Base-by-base conservation (phyloP, 225 moss, liverwort and hornwort genomes). In the Sphagnum contortum region DNA sequence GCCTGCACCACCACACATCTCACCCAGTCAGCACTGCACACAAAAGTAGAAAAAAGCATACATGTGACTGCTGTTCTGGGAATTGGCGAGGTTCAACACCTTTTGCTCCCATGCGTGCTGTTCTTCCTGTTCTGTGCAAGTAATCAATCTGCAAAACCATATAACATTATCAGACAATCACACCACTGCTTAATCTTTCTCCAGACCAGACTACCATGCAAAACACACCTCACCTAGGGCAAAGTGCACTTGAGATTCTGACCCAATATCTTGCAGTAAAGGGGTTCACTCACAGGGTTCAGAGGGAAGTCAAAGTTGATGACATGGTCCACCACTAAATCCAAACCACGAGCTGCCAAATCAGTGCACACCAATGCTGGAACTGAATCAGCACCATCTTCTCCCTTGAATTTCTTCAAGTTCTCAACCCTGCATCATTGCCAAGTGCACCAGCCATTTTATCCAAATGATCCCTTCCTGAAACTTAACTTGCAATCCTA, bases 231-330 rank as follows among this genome's bases (percentile, higher is more conserved):
- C 29, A 29, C 29, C 29, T 29, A 29, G 29, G 29, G 29, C 29
- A 29, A 29, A 29, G 29, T 29, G 29, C 29, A 29, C 29, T 29
- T 29, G 29, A 29, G 29, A 29, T 29, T 29, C 29, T 29, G 29
- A 29, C 29, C 29, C 29, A 29, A 29, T 29, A 29, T 29, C 29
- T 47, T 2, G 60, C 52, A 53, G 13, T 65, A 47, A n/a, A 61
- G 12, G 63, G 6, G 48, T 53, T 13, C 9, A 71, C 90, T 87
- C 73, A 98, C 98, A 74, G 98, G 89, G 61, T 93, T 98, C 60
- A 93, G 83, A 62, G 98, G 98, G 51, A 98, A 98, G 73, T 98
- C 98, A 63, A 98, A 98, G 84, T 91, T 98, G 64, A 98, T 88
- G 51, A 98, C 93, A 64, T 86, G 98, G 76, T 98, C 92, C n/a